Evolutionary conservation across 1,284 basidiomycete species (phyloP).

Genomic region (Rhodotorula mucilaginosa): DNA sequence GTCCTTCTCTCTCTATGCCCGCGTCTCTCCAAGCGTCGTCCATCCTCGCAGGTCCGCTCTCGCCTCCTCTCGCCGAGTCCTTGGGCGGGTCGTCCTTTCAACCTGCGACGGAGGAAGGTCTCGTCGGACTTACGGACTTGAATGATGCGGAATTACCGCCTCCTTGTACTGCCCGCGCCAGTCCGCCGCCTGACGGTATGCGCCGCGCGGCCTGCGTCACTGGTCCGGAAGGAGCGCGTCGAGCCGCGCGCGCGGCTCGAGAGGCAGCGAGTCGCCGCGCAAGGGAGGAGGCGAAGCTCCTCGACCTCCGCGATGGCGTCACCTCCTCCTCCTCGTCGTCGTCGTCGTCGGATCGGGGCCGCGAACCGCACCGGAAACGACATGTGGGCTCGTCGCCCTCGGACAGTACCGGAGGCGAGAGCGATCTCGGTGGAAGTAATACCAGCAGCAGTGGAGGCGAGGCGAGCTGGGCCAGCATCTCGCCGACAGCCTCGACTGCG

Average conservation of each 20-base stretch:
- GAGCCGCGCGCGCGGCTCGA: constrained; percentile 35
- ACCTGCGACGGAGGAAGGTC: neutral
- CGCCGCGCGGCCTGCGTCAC: constrained; percentile 12
- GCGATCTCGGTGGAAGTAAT: neutral
- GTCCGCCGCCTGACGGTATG: constrained; percentile 10
- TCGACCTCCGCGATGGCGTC: constrained; percentile 14
- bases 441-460: neutral
- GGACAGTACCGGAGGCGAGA: neutral
- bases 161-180: constrained; percentile 11
- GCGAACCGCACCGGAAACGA: constrained; percentile 14
- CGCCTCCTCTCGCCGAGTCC: constrained; percentile 16
- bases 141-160: neutral
- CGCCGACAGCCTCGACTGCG: neutral
- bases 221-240: constrained; percentile 35
- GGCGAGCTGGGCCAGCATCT: neutral
- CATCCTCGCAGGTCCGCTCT: neutral
- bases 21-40: no score
- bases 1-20: neutral
- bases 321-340: no score
- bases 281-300: constrained; percentile 22
- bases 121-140: neutral
- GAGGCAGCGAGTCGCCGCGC: constrained; percentile 30
- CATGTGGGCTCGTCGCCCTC: neutral
- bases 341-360: constrained; percentile 10
- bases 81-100: neutral